Base-by-base conservation (phyloP, 441 rosid genomes). In the Bruguiera hainesii region DNA sequence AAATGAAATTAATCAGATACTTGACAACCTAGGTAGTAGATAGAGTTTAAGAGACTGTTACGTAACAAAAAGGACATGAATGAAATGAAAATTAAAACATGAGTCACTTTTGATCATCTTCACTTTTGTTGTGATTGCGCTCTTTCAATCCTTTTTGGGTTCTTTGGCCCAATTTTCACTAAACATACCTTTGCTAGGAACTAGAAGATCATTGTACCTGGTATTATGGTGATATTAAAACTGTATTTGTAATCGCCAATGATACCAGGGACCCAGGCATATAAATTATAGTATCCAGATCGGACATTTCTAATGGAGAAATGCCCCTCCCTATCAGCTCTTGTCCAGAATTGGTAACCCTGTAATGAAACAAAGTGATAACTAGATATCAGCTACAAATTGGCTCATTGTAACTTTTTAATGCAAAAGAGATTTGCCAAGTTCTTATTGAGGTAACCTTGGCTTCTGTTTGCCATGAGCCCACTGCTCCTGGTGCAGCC, bases 331-430 rank as follows among this genome's bases (percentile, higher is more conserved):
- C 42, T 66, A 25, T 69, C n/a, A 15, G 83, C 73, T 68, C 48
- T 71, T 16, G 75, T 74, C 83, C 83, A 80, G 4, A 77, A 77
- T 57, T 80, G 83, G 46, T 80, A 80, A 31, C 77, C 81, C 83
- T 80, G 75, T 20, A 70, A n/a, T 0, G 5, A 15, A 50, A n/a
- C 7, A 13, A 29, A 28, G 4, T 19, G 0, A 6, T 5, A 7
- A 23, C 16, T 25, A 10, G 31, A 39, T 51, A 21, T 33, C 29
- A 33, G 23, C 21, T 13, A 23, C 21, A 52, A 35, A 20, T 23
- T 11, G 33, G 21, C 20, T 52, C 29, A 65, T 53, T 23, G 33
- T 28, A 18, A 21, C 56, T 51, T 23, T 6, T 28, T 52, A 16
- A 13, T 3, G 25, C 16, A 30, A 31, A 31, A 3, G 19, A 30